Percentiles rank a stretch among this genome's conserved stretches.
Conservation (phyloP, 225 moss, liverwort and hornwort species). For the Marchantia paleacea region DNA sequence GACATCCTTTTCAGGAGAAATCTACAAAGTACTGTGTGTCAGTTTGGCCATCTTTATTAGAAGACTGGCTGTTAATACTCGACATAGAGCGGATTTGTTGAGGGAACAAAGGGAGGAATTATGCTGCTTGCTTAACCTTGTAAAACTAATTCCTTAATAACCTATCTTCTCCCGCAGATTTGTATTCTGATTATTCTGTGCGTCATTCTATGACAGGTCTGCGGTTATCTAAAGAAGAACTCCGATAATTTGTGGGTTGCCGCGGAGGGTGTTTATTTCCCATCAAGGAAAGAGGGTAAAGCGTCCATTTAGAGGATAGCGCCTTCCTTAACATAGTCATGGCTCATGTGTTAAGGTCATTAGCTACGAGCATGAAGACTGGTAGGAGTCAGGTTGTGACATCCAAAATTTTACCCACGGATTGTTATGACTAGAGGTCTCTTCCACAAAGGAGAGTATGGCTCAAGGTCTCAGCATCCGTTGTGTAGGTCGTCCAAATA, state of each 20-base stretch:
- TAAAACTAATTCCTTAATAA: no score
- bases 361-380: background rate
- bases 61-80: no score
- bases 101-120: no score
- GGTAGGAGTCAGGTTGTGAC: background rate
- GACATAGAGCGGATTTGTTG: no score
- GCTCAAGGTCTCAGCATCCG: background rate
- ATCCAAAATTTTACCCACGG: background rate
- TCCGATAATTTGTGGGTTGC: conserved; percentile 82
- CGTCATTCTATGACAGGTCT: conserved; percentile 53
- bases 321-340: background rate
- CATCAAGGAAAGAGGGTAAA: conserved; percentile 39
- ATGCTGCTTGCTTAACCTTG: no score
- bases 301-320: conserved; percentile 12
- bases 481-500: background rate
- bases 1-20: no score
- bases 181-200: no score
- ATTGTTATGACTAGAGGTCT: background rate
- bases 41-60: no score
- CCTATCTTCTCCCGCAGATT: no score
- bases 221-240: conserved; percentile 71
- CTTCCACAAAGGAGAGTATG: background rate
- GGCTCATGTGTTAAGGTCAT: background rate
- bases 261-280: conserved; percentile 87
- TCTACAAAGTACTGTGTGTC: no score